Percentiles rank a stretch among this genome's conserved stretches.
Conservation (phyloP, 768 basidiomycete genomes). For the Rhizopogon vinicolor region DNA sequence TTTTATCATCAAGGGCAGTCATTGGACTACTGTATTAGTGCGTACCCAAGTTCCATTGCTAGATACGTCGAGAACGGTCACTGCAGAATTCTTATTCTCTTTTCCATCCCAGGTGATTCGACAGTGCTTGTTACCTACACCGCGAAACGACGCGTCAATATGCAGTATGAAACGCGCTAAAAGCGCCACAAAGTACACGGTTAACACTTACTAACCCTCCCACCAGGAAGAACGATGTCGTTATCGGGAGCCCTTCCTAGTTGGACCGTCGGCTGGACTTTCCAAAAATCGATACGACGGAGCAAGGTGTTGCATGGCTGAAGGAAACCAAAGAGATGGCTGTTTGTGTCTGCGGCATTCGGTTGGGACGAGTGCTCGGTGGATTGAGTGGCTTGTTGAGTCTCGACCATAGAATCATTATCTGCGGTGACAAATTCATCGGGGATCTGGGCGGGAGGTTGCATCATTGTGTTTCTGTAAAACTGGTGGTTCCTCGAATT, state of each 20-base stretch:
- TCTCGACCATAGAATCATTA: slow-evolving; percentile 23
- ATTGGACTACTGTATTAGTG: background rate
- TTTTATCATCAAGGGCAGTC: background rate
- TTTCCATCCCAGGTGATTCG: slow-evolving; percentile 31
- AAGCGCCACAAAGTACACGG: background rate
- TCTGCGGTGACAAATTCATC: slow-evolving; percentile 22
- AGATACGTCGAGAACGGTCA: slow-evolving; percentile 30
- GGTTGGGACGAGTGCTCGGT: slow-evolving; percentile 33
- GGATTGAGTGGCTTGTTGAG: slow-evolving; percentile 36
- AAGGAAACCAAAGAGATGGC: slow-evolving; percentile 65
- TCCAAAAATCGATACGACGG: slow-evolving; percentile 59
- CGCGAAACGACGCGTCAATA: slow-evolving; percentile 19
- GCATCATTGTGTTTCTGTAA: background rate
- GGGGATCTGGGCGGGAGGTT: slow-evolving; percentile 1
- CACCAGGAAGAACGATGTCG: slow-evolving; percentile 61
- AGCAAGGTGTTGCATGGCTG: slow-evolving; percentile 54
- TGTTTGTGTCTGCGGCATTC: slow-evolving; percentile 11
- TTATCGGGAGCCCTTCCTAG: slow-evolving; percentile 50
- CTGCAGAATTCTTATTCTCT: slow-evolving; percentile 25
- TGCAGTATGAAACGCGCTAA: slow-evolving; percentile 10
- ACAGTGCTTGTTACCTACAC: slow-evolving; percentile 36
- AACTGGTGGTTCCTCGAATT: background rate
- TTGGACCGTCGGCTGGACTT: slow-evolving; percentile 39
- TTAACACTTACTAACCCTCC: slow-evolving; percentile 62
- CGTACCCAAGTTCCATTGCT: slow-evolving; percentile 43